A percentile compares a stretch with the other conserved stretches of the same genome.
Conservation (phyloP, 169 alveolate genomes). For the Plasmodium coatneyi region DNA sequence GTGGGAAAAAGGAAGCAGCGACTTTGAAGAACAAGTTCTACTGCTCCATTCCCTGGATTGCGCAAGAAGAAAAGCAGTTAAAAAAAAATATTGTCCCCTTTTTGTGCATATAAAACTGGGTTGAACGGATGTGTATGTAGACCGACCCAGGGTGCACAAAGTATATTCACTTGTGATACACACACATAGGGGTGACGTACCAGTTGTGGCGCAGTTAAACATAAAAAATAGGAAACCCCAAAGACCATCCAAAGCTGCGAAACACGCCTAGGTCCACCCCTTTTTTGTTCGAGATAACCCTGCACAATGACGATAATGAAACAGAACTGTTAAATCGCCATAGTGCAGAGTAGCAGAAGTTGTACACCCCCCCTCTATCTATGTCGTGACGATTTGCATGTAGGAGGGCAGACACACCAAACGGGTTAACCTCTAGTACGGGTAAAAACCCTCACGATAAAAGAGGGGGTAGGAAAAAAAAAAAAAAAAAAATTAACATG, state of each 20-base stretch:
- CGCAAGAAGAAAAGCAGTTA: not conserved
- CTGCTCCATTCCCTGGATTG: not conserved
- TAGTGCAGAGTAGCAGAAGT: not conserved
- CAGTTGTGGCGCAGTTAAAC: not conserved
- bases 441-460: not conserved
- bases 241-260: not conserved
- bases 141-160: not conserved
- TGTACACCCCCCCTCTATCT: not conserved
- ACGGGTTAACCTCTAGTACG: not conserved
- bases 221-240: not conserved
- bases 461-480: not conserved
- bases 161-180: not conserved
- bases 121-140: not conserved
- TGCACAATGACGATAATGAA: not conserved
- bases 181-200: not conserved
- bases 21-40: not conserved
- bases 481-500: not conserved
- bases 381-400: not conserved
- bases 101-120: not conserved
- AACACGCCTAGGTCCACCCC: not conserved
- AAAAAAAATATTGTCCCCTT: not conserved
- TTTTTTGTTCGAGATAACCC: not conserved
- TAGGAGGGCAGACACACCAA: not conserved
- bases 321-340: not conserved
- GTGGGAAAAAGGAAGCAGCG: not conserved